A percentile compares a stretch with the other conserved stretches of the same genome.
Evolutionary conservation across 306 rosid genomes (phyloP).

Genomic region (Heteromeles arbutifolia): DNA sequence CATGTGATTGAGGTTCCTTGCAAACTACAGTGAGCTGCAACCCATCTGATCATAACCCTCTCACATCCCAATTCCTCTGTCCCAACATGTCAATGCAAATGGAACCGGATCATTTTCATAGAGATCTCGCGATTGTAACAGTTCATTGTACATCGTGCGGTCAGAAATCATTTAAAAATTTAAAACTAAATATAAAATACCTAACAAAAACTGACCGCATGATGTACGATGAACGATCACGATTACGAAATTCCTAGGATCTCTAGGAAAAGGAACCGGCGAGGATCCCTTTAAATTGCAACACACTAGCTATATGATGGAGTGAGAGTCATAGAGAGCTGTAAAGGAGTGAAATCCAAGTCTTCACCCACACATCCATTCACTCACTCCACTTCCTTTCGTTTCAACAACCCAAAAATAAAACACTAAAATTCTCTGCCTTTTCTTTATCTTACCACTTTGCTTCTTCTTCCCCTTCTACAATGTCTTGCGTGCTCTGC

Average conservation of each 20-base stretch:
- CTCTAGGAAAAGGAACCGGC: too few species aligned
- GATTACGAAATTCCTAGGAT: too few species aligned
- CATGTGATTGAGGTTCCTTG: constrained; percentile 6
- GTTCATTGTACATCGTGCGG: accelerated
- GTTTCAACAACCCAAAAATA: constrained; percentile 22
- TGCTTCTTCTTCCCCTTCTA: constrained; percentile 4
- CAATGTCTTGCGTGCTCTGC: constrained; percentile 26
- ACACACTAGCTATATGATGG: constrained; percentile 18
- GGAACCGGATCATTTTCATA: neutral
- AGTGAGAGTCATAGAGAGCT: constrained; percentile 21
- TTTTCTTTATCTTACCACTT: constrained; percentile 15
- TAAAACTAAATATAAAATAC: too few species aligned
- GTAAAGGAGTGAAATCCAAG: constrained; percentile 32
- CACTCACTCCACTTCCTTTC: constrained; percentile 15
- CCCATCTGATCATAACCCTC: constrained; percentile 32
- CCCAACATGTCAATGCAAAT: constrained; percentile 26
- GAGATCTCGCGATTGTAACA: accelerated
- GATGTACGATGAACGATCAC: accelerated
- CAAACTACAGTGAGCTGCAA: constrained; percentile 6
- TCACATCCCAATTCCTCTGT: constrained; percentile 27
- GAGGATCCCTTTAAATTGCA: neutral
- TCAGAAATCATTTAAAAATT: too few species aligned
- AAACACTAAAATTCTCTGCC: constrained; percentile 21
- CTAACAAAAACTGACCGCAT: too few species aligned
- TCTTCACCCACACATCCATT: constrained; percentile 12